Evolutionary conservation across 176 grass and related monocot species (phyloP).

Genomic region (Triticum timopheevii): DNA sequence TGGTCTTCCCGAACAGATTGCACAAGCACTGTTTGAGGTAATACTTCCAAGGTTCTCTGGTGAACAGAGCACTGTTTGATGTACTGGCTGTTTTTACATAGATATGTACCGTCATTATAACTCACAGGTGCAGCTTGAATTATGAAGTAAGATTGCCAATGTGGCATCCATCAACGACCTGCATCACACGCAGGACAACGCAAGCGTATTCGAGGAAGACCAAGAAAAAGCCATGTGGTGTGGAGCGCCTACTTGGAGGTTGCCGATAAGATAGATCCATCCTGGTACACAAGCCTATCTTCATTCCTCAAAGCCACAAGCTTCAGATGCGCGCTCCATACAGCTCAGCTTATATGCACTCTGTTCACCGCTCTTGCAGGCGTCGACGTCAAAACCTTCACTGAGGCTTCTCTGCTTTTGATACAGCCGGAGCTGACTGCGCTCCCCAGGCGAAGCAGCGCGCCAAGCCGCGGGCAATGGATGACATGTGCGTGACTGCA

Average conservation of each 20-base stretch:
- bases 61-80: too few species aligned
- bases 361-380: constrained; percentile 37
- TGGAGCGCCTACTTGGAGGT: constrained; percentile 62
- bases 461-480: too few species aligned
- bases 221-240: constrained; percentile 80
- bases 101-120: too few species aligned
- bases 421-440: too few species aligned
- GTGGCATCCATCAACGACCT: too few species aligned
- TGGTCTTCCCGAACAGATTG: too few species aligned
- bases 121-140: not conserved
- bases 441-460: too few species aligned
- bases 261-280: constrained; percentile 64
- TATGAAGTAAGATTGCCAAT: not conserved
- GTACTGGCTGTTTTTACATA: too few species aligned
- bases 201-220: constrained; percentile 66
- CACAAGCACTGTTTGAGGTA: too few species aligned
- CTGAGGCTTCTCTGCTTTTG: constrained; percentile 55
- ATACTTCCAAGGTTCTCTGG: too few species aligned
- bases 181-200: constrained; percentile 41
- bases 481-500: too few species aligned
- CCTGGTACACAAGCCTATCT: constrained; percentile 46
- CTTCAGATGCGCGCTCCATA: not conserved
- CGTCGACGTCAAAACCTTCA: constrained; percentile 63
- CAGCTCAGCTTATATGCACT: not conserved
- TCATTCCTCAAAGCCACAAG: not conserved